Base-by-base conservation (phyloP, 2,329 filamentous ascomycete species). In the Lecanosticta acicola region DNA sequence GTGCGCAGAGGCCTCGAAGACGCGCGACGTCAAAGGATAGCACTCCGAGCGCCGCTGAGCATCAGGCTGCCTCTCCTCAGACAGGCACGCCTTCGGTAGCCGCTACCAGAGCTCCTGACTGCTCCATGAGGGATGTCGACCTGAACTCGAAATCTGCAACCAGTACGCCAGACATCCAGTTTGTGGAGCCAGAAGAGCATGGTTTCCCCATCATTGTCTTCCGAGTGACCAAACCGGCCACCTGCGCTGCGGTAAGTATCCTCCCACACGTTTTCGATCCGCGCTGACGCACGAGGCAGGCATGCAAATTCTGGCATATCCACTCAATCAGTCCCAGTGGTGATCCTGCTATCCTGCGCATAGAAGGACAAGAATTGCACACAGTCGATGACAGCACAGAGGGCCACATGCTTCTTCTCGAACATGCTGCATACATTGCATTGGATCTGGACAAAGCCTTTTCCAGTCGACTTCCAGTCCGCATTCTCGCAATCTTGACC, bases 291-390 rank as follows among this genome's bases (percentile, higher is more conserved):
- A 34, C 40, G 4, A 11, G n/a, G n/a, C 32, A 43, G 32, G 14
- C 20, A n/a, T 26, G 13, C 29, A 18, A 18, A 24, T 17, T 14
- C 10, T 37, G 14, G 21, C 21, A 20, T 14, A n/a, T 16, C 10
- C 21, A 5, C 44, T 46, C 39, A 5, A 8, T 11, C 8, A 8
- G 11, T 5, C 14, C 14, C 17, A 11, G 18, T 17, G 35, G 18
- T 17, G 29, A 24, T 9, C 41, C 38, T 10, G 33, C 34, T 5
- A 37, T 53, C 19, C 26, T 56, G 3, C 50, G 56, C 5, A 50
- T 58, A 39, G 57, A 60, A 14, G 38, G 36, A 13, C 54, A 53
- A 32, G 33, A 56, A 9, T 32, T 60, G n/a, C 26, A 54, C 5
- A 39, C 35, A 4, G 24, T 59, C n/a, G 20, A 39, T 18, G 18